Base-by-base conservation (phyloP, 2,329 filamentous ascomycete genomes). In the Colletotrichum sp. region DNA sequence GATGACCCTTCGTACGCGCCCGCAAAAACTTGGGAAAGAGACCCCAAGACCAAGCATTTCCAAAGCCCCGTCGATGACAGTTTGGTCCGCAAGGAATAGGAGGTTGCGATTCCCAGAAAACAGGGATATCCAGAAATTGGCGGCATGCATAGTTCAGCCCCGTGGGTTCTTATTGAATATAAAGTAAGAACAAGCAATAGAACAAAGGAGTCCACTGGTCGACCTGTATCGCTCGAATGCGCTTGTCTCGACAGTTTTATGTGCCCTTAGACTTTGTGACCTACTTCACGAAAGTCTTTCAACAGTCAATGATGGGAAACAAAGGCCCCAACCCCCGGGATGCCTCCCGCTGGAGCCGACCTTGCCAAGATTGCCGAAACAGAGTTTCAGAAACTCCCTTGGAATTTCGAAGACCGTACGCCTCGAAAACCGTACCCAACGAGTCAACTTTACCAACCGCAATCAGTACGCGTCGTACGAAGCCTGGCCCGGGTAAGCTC, bases 1-100 rank as follows among this genome's bases (percentile, higher is more conserved):
- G 93, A 97, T 77, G 94, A 98, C 78, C 92, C 94, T 0, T 92
- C 93, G 77, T 89, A 92, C 62, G 93, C 92, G 11, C 84, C 96
- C 33, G 95, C 94, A 0, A 94, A 96, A 83, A 98, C 95, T 2
- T 98, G 95, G 93, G 86, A 89, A 3, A 84, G 84, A 63, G 89
- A 90, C 74, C 87, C 86, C 18, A 82, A 82, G 38, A 82, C 84
- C 58, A 85, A 85, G 69, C 85, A 83, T 70, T 90, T 87, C 78
- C 87, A 84, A 81, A 91, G 89, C 74, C 83, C 85, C 6, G 87
- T 91, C 8, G 89, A 91, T 69, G 87, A 86, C 47, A 89, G 89
- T 76, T 79, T 88, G 68, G 85, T 90, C 13, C 65, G 74, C 68
- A 70, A 67, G 69, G 68, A 74, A 38, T 72, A 36, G 65, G 15